Percentiles rank a stretch among this genome's conserved stretches.
Evolutionary conservation across 2,329 filamentous ascomycete genomes (phyloP).

Genomic region (Botrytis paeoniae): DNA sequence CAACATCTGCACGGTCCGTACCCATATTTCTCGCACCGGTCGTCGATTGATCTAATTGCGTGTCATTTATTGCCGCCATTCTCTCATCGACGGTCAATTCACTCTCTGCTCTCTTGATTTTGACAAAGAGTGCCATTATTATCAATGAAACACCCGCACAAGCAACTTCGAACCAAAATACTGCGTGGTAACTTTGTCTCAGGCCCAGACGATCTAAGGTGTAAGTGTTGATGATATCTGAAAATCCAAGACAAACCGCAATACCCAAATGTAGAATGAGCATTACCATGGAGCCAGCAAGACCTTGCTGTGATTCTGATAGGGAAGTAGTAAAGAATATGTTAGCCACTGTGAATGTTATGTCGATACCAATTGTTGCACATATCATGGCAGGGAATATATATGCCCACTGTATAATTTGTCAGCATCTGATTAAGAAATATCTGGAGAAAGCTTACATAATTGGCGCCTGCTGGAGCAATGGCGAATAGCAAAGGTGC

Average conservation of each 20-base stretch:
- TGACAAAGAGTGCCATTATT: constrained; percentile 52
- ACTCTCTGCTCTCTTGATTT: constrained; percentile 52
- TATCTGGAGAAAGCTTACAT: constrained; percentile 20
- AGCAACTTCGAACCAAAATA: constrained; percentile 64
- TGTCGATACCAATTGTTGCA: constrained; percentile 70
- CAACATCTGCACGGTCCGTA: neutral
- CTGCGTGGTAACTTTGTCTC: constrained; percentile 57
- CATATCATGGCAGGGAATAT: constrained; percentile 69
- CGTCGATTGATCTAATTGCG: neutral
- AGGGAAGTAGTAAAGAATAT: constrained; percentile 74
- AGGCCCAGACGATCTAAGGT: constrained; percentile 39
- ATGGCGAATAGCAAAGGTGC: constrained; percentile 54
- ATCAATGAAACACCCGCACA: constrained; percentile 50
- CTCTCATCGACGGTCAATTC: constrained; percentile 57
- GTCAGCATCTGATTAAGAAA: neutral
- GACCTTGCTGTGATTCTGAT: constrained; percentile 63
- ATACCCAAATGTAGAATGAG: constrained; percentile 69
- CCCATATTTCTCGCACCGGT: neutral
- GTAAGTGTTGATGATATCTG: constrained; percentile 58
- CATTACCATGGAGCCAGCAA: constrained; percentile 70
- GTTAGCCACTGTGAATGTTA: constrained; percentile 72
- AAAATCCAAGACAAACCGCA: constrained; percentile 67
- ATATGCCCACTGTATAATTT: constrained; percentile 60
- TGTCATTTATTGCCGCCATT: constrained; percentile 30
- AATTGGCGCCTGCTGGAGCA: constrained; percentile 41